Evolutionary conservation across 2,329 filamentous ascomycete genomes (phyloP).

Genomic region (Diplodia seriata): DNA sequence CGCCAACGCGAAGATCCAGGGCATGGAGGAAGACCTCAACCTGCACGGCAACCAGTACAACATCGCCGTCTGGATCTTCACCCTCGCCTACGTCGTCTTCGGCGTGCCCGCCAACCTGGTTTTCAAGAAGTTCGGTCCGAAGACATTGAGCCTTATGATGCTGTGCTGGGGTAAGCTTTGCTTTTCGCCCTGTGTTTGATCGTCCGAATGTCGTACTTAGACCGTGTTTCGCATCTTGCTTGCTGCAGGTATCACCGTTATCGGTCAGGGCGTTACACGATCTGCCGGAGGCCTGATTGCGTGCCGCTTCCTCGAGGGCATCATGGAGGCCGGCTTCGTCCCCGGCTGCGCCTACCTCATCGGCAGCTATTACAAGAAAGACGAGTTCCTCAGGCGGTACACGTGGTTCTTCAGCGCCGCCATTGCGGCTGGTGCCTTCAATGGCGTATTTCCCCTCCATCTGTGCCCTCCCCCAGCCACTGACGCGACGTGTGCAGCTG

Average conservation of each 20-base stretch:
- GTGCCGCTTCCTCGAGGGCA: slow-evolving; percentile 44
- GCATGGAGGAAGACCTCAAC: slow-evolving; percentile 46
- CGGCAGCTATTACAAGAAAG: slow-evolving; percentile 57
- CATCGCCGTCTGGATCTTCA: slow-evolving; percentile 49
- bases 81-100: slow-evolving; percentile 47
- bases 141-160: slow-evolving; percentile 46
- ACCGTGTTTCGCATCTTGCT: neutral
- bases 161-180: slow-evolving; percentile 40
- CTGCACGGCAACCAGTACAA: slow-evolving; percentile 48
- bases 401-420: slow-evolving; percentile 67
- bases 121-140: slow-evolving; percentile 46
- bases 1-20: slow-evolving; percentile 43
- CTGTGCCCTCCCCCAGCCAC: neutral
- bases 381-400: slow-evolving; percentile 60
- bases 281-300: slow-evolving; percentile 42
- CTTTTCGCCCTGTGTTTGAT: neutral
- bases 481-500: slow-evolving; percentile 42
- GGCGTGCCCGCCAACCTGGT: slow-evolving; percentile 45
- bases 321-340: slow-evolving; percentile 48
- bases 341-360: slow-evolving; percentile 45
- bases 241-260: slow-evolving; percentile 43
- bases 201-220: neutral
- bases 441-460: slow-evolving; percentile 46
- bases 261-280: slow-evolving; percentile 39
- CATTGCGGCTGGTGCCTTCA: slow-evolving; percentile 66